A percentile compares a stretch with the other conserved stretches of the same genome.
Conservation (phyloP, 73 alveolate genomes). For the Breviolum minutum region DNA sequence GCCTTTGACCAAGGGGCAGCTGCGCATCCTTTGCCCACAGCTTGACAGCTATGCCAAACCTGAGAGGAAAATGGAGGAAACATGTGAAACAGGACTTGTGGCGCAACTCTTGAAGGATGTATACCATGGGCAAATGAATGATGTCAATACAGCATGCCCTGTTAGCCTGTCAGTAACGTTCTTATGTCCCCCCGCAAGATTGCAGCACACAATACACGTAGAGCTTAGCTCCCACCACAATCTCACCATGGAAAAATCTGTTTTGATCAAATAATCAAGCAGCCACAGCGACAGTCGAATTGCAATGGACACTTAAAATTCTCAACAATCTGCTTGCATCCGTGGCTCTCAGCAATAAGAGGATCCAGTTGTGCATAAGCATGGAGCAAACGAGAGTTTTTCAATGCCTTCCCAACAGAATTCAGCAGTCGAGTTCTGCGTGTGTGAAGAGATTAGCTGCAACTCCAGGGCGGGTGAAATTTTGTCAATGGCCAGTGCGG, state of each 20-base stretch:
- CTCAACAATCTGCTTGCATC: background rate
- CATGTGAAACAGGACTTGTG: no score
- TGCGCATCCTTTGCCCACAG: constrained; percentile 82
- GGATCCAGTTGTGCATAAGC: constrained; percentile 75
- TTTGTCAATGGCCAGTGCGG: background rate
- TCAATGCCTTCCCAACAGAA: constrained; percentile 27
- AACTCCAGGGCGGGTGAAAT: no score
- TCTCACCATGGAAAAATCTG: no score
- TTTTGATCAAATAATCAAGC: background rate
- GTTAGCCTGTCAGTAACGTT: no score
- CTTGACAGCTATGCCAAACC: constrained; percentile 87
- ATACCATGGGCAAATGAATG: no score
- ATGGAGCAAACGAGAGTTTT: constrained; percentile 40
- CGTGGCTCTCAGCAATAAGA: constrained; percentile 27
- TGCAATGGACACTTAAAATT: background rate
- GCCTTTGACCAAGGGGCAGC: constrained; percentile 19
- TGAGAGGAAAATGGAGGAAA: background rate
- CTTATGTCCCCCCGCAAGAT: no score
- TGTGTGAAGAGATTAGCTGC: no score
- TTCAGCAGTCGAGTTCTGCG: background rate
- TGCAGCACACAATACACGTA: no score
- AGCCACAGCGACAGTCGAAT: background rate
- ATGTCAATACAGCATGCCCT: no score
- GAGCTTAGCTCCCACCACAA: no score
- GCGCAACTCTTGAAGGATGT: no score